Percentiles rank a stretch among this genome's conserved stretches.
These are phyloP conservation scores for Lasiodiplodia gonubiensis DNA, from an alignment of 2,329 filamentous ascomycete species.

Conservation along the genomic window DNA sequence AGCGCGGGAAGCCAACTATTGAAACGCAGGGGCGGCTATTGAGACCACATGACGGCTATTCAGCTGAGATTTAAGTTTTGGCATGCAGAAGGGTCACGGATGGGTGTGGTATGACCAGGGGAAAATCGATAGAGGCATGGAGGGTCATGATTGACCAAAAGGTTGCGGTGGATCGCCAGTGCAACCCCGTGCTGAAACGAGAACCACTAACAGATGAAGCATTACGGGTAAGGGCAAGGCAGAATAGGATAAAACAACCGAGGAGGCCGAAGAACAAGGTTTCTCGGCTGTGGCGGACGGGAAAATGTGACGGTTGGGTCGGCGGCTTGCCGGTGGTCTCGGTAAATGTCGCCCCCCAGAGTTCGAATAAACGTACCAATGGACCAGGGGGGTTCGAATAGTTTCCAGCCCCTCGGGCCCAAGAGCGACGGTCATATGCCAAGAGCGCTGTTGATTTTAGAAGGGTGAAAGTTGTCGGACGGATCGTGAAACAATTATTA, in stretches of 20 bases:
- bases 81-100: too few species aligned
- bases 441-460: too few species aligned
- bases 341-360: background rate
- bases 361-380: conserved; percentile 4
- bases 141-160: background rate
- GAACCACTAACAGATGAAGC: background rate
- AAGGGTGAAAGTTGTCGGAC: too few species aligned
- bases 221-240: background rate
- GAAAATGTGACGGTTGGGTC: background rate
- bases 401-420: background rate
- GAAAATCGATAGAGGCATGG: background rate
- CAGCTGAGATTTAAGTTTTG: too few species aligned
- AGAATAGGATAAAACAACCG: background rate
- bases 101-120: too few species aligned
- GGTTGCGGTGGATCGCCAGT: background rate
- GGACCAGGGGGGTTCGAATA: background rate
- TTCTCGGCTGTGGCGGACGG: conserved; percentile 12
- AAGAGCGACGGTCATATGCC: background rate
- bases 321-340: background rate
- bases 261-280: background rate
- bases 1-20: too few species aligned
- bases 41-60: too few species aligned
- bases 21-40: too few species aligned
- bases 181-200: background rate
- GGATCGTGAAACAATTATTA: too few species aligned